These are phyloP conservation scores for Saccharomyces uvarum DNA, from an alignment of 1,139 yeast genomes.

Conservation along the genomic window DNA sequence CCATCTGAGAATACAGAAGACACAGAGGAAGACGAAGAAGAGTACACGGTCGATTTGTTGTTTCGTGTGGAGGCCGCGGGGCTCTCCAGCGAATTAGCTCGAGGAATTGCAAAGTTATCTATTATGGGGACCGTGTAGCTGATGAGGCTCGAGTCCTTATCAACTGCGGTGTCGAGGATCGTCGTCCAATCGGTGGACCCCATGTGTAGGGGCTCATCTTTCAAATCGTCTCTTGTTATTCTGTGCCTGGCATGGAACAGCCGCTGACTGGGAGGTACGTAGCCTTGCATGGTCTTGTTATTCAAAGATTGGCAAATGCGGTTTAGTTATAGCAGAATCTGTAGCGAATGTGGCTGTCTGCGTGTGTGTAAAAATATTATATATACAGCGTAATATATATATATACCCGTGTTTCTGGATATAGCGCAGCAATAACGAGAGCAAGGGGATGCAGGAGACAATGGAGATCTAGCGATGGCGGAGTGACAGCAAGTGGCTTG, in stretches of 20 bases:
- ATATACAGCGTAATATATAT: neutral
- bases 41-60: neutral
- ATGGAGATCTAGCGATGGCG: neutral
- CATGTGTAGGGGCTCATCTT: neutral
- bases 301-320: neutral
- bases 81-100: neutral
- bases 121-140: constrained; percentile 5
- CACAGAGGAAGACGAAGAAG: constrained; percentile 3
- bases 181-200: constrained; percentile 4
- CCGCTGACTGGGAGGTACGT: constrained; percentile 6
- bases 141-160: neutral
- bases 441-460: neutral
- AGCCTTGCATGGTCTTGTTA: neutral
- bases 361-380: neutral
- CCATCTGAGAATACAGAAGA: constrained; percentile 1
- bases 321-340: neutral
- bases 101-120: neutral
- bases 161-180: constrained; percentile 1
- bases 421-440: neutral
- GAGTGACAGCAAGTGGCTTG: neutral
- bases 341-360: neutral
- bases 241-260: constrained; percentile 5
- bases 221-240: constrained; percentile 2
- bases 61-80: neutral
- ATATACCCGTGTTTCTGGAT: neutral